Evolutionary conservation across 768 basidiomycete genomes (phyloP).

Genomic region (Amyloporia xantha): DNA sequence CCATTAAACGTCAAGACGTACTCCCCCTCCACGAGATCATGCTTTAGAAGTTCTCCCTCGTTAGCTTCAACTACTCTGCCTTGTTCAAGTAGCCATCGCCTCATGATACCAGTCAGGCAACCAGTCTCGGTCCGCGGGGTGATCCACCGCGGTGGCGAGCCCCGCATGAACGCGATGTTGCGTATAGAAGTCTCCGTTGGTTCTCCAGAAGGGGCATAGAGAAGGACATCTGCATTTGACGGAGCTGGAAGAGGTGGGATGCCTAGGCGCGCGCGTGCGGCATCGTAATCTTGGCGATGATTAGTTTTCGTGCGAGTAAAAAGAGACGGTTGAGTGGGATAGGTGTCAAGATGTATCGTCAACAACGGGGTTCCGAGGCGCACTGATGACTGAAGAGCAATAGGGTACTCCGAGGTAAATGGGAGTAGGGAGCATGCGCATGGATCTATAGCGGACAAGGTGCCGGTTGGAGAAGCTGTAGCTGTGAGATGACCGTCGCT

Average conservation of each 20-base stretch:
- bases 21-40: slow-evolving; percentile 46
- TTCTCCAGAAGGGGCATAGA: slow-evolving; percentile 45
- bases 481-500: slow-evolving; percentile 13
- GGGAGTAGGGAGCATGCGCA: slow-evolving; percentile 14
- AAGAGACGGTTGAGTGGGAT: slow-evolving; percentile 44
- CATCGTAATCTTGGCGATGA: slow-evolving; percentile 47
- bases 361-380: slow-evolving; percentile 29
- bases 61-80: slow-evolving; percentile 47
- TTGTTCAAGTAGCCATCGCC: slow-evolving; percentile 63
- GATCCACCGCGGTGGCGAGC: slow-evolving; percentile 41
- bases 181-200: slow-evolving; percentile 65
- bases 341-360: slow-evolving; percentile 47
- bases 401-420: slow-evolving; percentile 33
- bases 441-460: slow-evolving; percentile 5
- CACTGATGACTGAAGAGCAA: slow-evolving; percentile 28
- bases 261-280: slow-evolving; percentile 52
- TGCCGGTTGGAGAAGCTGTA: slow-evolving; percentile 9
- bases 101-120: slow-evolving; percentile 65
- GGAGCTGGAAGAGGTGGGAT: slow-evolving; percentile 29
- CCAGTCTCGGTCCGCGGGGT: slow-evolving; percentile 58
- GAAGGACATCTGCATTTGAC: slow-evolving; percentile 46
- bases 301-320: slow-evolving; percentile 74
- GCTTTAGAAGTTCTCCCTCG: slow-evolving; percentile 34
- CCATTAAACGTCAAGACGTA: slow-evolving; percentile 68
- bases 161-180: slow-evolving; percentile 64